Evolutionary conservation across 805 yeast genomes (phyloP).

Genomic region (Spathaspora girioi): DNA sequence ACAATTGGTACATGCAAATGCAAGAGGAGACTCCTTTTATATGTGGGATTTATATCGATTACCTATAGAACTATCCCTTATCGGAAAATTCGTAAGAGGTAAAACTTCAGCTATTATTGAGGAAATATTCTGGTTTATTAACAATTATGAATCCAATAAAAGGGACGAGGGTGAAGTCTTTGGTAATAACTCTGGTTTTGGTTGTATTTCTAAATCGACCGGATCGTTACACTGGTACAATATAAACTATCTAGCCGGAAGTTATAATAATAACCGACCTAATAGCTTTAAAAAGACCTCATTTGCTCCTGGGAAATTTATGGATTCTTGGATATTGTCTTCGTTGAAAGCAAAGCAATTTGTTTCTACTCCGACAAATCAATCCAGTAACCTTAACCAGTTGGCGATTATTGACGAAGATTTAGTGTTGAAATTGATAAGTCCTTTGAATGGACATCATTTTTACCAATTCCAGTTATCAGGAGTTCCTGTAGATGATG

Average conservation of each 20-base stretch:
- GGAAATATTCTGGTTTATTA: conserved; percentile 51
- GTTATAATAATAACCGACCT: conserved; percentile 24
- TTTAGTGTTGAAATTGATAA: conserved; percentile 28
- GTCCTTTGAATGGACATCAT: conserved; percentile 36
- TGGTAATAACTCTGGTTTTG: conserved; percentile 40
- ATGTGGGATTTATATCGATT: conserved; percentile 60
- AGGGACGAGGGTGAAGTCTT: conserved; percentile 5
- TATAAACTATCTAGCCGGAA: conserved; percentile 37
- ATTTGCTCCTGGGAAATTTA: conserved; percentile 14
- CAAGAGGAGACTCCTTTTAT: conserved; percentile 59
- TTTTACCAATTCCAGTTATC: conserved; percentile 43
- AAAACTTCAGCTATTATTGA: conserved; percentile 54
- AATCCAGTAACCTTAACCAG: conserved; percentile 19
- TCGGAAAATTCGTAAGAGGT: conserved; percentile 61
- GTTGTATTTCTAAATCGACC: conserved; percentile 48
- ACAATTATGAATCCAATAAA: conserved; percentile 21
- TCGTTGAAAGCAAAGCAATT: conserved; percentile 25
- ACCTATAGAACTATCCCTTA: conserved; percentile 46
- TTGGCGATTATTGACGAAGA: conserved; percentile 30
- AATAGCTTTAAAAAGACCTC: conserved; percentile 15
- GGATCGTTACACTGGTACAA: conserved; percentile 67
- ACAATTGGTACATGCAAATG: conserved; percentile 49
- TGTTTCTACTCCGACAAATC: conserved; percentile 20
- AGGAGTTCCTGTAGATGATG: conserved; percentile 13
- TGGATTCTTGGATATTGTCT: conserved; percentile 48